Evolutionary conservation across 768 basidiomycete genomes (phyloP).

Genomic region (Tephrocybe sp.): DNA sequence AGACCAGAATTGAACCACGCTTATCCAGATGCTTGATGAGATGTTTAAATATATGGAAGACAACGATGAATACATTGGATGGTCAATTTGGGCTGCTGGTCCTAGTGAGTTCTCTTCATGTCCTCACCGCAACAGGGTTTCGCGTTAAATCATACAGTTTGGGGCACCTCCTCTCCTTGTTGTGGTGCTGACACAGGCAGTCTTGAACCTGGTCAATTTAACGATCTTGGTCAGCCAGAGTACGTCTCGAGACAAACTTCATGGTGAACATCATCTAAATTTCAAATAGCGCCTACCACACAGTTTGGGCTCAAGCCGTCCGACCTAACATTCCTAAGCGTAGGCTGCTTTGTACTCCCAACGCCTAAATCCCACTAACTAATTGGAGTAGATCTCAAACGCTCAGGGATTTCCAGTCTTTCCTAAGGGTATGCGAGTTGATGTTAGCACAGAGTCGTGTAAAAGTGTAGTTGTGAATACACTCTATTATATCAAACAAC

Average conservation of each 20-base stretch:
- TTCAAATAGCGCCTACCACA: slow-evolving; percentile 29
- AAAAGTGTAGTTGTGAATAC: neutral
- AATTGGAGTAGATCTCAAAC: slow-evolving; percentile 13
- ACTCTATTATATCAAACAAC: too few relatives aligned
- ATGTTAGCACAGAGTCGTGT: neutral
- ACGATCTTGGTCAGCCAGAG: slow-evolving; percentile 36
- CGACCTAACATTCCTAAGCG: slow-evolving; percentile 35
- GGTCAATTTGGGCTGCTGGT: slow-evolving; percentile 47
- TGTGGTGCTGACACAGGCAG: slow-evolving; percentile 42
- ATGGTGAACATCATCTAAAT: neutral
- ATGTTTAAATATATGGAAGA: slow-evolving; percentile 35
- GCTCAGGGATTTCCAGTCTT: slow-evolving; percentile 16
- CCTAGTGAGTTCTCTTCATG: slow-evolving; percentile 29
- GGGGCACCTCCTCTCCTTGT: slow-evolving; percentile 40
- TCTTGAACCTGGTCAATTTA: slow-evolving; percentile 38
- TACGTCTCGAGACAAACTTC: slow-evolving; percentile 13
- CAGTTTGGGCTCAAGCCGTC: slow-evolving; percentile 34
- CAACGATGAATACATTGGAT: slow-evolving; percentile 46
- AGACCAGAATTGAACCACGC: neutral
- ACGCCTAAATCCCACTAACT: neutral
- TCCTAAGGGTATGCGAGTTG: neutral
- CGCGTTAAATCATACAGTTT: slow-evolving; percentile 25
- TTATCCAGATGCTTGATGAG: slow-evolving; percentile 30
- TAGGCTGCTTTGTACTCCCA: slow-evolving; percentile 1
- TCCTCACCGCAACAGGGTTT: neutral